phyloP scores from a whole-genome alignment of 306 rosid species.

The Myrica gale region DNA sequence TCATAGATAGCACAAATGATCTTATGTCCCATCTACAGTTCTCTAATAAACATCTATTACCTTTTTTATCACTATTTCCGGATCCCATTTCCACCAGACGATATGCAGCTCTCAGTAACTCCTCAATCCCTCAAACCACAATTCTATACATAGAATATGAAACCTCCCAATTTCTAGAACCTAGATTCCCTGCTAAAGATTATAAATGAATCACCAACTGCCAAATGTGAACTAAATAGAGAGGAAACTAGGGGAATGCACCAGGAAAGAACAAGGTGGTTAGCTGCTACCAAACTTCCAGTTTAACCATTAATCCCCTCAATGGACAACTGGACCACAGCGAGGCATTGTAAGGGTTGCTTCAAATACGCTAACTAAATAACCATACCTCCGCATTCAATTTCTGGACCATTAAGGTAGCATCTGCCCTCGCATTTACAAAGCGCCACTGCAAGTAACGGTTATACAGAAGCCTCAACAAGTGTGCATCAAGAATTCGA shows the following conservation, averaged over 20 bases:
- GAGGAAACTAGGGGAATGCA: background rate
- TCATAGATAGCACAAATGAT: no score
- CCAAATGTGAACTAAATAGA: background rate
- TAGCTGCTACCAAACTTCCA: background rate
- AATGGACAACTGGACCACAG: background rate
- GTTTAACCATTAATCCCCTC: background rate
- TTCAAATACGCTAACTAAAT: background rate
- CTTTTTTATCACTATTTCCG: background rate
- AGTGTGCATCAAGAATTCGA: slow-evolving; percentile 85
- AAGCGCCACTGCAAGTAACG: slow-evolving; percentile 93
- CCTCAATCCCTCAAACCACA: background rate
- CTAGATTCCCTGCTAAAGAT: background rate
- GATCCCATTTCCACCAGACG: background rate
- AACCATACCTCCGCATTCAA: slow-evolving; percentile 81
- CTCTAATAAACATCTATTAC: background rate
- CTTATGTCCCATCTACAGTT: background rate
- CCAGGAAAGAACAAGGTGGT: background rate
- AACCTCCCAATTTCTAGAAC: background rate
- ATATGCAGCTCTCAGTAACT: background rate
- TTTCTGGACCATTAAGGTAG: slow-evolving; percentile 81
- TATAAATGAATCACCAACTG: background rate
- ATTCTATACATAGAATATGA: background rate
- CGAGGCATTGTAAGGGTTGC: background rate
- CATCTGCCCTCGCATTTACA: slow-evolving; percentile 95
- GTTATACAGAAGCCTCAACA: slow-evolving; percentile 87